Percentiles rank a stretch among this genome's conserved stretches.
Evolutionary conservation across 2,329 filamentous ascomycete species (phyloP).

Genomic region (Emericellopsis cladophorae): DNA sequence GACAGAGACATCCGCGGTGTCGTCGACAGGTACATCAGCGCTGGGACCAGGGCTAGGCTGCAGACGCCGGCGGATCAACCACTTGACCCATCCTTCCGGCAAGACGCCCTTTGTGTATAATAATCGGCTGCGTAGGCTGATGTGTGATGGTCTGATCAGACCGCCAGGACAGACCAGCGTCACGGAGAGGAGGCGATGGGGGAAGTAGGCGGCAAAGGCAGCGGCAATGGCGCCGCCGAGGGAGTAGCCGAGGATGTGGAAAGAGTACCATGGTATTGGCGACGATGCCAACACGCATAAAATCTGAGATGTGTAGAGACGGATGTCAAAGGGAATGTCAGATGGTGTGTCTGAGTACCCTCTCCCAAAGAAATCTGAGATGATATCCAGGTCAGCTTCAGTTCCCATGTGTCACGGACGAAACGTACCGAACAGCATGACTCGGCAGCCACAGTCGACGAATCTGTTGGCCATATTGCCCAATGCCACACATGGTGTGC

Average conservation of each 20-base stretch:
- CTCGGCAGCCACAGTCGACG: constrained; percentile 53
- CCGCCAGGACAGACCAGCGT: constrained; percentile 57
- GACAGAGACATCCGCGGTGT: constrained; percentile 12
- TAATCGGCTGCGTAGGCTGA: constrained; percentile 47
- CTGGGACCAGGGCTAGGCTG: constrained; percentile 23
- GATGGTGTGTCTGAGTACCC: constrained; percentile 63
- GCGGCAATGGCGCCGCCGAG: constrained; percentile 65
- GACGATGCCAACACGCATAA: constrained; percentile 54
- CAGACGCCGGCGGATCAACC: constrained; percentile 38
- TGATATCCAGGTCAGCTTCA: background rate
- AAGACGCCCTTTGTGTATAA: constrained; percentile 49
- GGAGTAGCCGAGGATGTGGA: constrained; percentile 67
- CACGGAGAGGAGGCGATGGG: constrained; percentile 48
- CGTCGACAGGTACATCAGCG: constrained; percentile 23
- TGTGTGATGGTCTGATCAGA: constrained; percentile 47
- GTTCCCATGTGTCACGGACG: background rate
- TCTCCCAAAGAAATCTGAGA: constrained; percentile 56
- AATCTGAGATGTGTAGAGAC: constrained; percentile 54
- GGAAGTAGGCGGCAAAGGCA: constrained; percentile 58
- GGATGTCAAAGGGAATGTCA: constrained; percentile 45
- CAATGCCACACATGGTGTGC: constrained; percentile 61
- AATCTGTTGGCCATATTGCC: constrained; percentile 54
- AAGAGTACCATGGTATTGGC: constrained; percentile 44
- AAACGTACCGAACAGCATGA: constrained; percentile 61
- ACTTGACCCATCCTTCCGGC: constrained; percentile 43